Percentiles rank a stretch among this genome's conserved stretches.
phyloP scores from a whole-genome alignment of 2,329 filamentous ascomycete genomes.

The Xylariaceae sp. region DNA sequence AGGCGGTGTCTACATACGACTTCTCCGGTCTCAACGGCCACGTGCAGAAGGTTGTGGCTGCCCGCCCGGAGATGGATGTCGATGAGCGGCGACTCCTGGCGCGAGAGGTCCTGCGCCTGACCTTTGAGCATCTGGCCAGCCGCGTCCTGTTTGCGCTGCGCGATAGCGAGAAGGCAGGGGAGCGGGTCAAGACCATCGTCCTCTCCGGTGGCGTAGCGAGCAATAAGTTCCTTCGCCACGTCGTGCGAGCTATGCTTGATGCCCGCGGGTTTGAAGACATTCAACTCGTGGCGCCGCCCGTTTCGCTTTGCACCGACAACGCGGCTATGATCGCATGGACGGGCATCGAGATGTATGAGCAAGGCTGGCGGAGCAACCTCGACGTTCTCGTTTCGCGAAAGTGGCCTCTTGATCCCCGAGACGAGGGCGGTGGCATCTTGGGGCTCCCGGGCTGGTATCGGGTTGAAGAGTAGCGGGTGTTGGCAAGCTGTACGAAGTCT shows the following conservation, averaged over 20 bases:
- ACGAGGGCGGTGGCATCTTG: slow-evolving; percentile 63
- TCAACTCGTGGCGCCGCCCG: slow-evolving; percentile 68
- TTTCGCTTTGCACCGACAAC: slow-evolving; percentile 83
- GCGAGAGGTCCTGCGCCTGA: slow-evolving; percentile 68
- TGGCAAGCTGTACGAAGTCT: too few relatives aligned
- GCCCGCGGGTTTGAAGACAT: slow-evolving; percentile 62
- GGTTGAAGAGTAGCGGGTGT: too few relatives aligned
- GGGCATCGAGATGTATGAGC: slow-evolving; percentile 85
- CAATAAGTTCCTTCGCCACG: slow-evolving; percentile 71
- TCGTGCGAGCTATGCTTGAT: slow-evolving; percentile 56
- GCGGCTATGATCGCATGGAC: slow-evolving; percentile 97
- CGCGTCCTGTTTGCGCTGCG: slow-evolving; percentile 66
- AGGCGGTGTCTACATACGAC: slow-evolving; percentile 59
- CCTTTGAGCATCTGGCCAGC: slow-evolving; percentile 82
- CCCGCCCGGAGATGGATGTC: slow-evolving; percentile 36
- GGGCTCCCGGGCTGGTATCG: slow-evolving; percentile 51
- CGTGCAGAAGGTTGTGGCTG: slow-evolving; percentile 52
- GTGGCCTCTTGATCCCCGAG: slow-evolving; percentile 68
- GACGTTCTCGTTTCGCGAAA: slow-evolving; percentile 57
- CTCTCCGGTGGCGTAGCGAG: slow-evolving; percentile 88
- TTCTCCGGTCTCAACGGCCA: slow-evolving; percentile 70
- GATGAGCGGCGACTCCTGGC: slow-evolving; percentile 67
- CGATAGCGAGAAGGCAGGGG: slow-evolving; percentile 5
- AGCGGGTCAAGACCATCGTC: slow-evolving; percentile 49
- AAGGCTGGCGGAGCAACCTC: slow-evolving; percentile 65